phyloP scores from a whole-genome alignment of 2,329 filamentous ascomycete genomes.

The Fusarium heterosporum region DNA sequence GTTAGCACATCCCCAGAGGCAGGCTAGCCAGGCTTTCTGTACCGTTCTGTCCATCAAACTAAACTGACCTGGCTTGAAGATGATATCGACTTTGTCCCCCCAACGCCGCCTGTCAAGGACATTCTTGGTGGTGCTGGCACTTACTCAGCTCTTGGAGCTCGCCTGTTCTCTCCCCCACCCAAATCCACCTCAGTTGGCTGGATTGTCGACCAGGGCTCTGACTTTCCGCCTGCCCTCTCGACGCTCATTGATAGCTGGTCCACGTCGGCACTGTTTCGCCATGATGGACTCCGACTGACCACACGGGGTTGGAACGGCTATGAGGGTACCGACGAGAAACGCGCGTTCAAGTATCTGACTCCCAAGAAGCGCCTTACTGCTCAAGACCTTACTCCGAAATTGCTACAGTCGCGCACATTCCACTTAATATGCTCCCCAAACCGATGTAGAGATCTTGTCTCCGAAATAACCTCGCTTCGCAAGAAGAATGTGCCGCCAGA shows the following conservation, averaged over 20 bases:
- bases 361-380: conserved; percentile 85
- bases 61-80: conserved; percentile 63
- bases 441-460: conserved; percentile 80
- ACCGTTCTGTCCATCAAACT: background rate
- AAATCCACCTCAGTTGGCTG: conserved; percentile 79
- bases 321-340: conserved; percentile 73
- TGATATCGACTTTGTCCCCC: conserved; percentile 87
- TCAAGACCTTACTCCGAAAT: conserved; percentile 71
- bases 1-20: conserved; percentile 55
- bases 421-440: conserved; percentile 87
- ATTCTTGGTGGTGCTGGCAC: conserved; percentile 91
- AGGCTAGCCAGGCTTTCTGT: background rate
- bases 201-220: conserved; percentile 89
- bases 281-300: conserved; percentile 75
- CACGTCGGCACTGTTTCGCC: conserved; percentile 77
- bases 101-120: conserved; percentile 75
- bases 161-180: conserved; percentile 81
- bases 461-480: conserved; percentile 73
- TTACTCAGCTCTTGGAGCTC: conserved; percentile 88
- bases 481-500: conserved; percentile 54
- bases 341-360: conserved; percentile 87
- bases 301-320: conserved; percentile 96
- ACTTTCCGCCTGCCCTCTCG: conserved; percentile 79
- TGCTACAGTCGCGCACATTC: conserved; percentile 81
- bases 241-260: conserved; percentile 77